phyloP scores from a whole-genome alignment of 2,329 filamentous ascomycete genomes.

The Fusarium siculi region DNA sequence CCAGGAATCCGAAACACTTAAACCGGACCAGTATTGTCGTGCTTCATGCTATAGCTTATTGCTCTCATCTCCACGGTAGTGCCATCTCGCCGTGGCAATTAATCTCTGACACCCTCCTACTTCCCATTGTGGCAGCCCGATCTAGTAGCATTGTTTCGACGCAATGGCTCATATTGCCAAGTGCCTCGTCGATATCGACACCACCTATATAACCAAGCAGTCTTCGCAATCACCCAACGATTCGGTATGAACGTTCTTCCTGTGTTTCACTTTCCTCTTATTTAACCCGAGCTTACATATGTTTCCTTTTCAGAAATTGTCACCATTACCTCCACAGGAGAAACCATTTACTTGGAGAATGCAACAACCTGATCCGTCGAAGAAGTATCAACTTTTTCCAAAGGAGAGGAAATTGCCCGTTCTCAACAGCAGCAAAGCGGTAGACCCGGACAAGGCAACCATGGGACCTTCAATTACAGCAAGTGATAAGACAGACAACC shows the following conservation, averaged over 20 bases:
- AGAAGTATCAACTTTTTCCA: conserved; percentile 72
- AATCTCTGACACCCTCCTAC: conserved; percentile 41
- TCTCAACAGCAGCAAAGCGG: conserved; percentile 57
- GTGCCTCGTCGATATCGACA: conserved; percentile 64
- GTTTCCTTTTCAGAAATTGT: conserved; percentile 35
- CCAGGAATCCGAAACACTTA: conserved; percentile 45
- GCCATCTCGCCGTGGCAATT: conserved; percentile 36
- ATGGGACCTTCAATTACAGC: conserved; percentile 56
- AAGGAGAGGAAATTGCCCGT: conserved; percentile 59
- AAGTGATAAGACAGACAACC: conserved; percentile 54
- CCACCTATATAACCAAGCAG: conserved; percentile 63
- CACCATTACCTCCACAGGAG: conserved; percentile 52
- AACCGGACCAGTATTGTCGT: conserved; percentile 35
- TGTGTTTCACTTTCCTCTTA: conserved; percentile 11
- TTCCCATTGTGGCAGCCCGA: conserved; percentile 36
- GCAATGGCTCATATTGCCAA: conserved; percentile 72
- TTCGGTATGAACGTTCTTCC: conserved; percentile 51
- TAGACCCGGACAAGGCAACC: conserved; percentile 63
- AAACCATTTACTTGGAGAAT: conserved; percentile 69
- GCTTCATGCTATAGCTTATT: conserved; percentile 37
- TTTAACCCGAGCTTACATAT: conserved; percentile 29
- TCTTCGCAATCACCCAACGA: conserved; percentile 58
- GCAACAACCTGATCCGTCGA: conserved; percentile 61
- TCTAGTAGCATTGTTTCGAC: conserved; percentile 39
- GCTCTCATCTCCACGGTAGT: conserved; percentile 34